phyloP scores from a whole-genome alignment of 192 early-diverging fungal species.

The Piromyces finnis region DNA sequence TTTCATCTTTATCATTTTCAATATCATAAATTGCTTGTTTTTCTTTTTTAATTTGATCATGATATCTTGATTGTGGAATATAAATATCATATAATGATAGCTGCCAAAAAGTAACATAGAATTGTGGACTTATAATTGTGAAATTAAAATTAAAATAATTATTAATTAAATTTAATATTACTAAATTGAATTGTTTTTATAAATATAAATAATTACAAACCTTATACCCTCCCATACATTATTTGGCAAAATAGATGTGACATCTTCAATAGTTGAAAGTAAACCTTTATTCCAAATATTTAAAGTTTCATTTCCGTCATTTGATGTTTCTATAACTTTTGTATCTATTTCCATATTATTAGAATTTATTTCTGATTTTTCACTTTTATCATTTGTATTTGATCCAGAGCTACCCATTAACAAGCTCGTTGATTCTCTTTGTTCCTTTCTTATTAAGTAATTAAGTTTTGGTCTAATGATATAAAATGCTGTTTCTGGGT shows the following conservation, averaged over 20 bases:
- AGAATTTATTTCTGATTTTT: not conserved
- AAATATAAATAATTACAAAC: conserved; percentile 1
- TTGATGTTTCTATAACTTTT: not conserved
- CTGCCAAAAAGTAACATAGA: conserved; percentile 68
- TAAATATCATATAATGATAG: conserved; percentile 54
- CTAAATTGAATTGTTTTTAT: conserved; percentile 9
- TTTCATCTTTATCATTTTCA: conserved; percentile 5
- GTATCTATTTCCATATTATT: conserved; percentile 15
- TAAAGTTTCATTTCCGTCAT: not conserved
- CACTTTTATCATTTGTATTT: not conserved
- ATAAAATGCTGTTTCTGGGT: conserved; percentile 40
- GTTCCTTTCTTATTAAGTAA: conserved; percentile 2
- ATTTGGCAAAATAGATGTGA: conserved; percentile 1
- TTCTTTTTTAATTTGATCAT: conserved; percentile 28
- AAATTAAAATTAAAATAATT: too few relatives aligned
- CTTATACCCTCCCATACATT: not conserved
- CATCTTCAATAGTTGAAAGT: conserved; percentile 4
- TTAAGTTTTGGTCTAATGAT: conserved; percentile 39
- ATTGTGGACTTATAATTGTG: conserved; percentile 34
- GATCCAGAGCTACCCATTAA: not conserved
- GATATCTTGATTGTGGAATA: conserved; percentile 42
- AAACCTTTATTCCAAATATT: conserved; percentile 17
- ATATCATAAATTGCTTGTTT: not conserved
- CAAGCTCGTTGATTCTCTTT: not conserved
- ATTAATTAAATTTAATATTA: too few relatives aligned